Evolutionary conservation across 2,329 filamentous ascomycete genomes (phyloP).

Genomic region (Neophaeococcomyces mojaviensis): DNA sequence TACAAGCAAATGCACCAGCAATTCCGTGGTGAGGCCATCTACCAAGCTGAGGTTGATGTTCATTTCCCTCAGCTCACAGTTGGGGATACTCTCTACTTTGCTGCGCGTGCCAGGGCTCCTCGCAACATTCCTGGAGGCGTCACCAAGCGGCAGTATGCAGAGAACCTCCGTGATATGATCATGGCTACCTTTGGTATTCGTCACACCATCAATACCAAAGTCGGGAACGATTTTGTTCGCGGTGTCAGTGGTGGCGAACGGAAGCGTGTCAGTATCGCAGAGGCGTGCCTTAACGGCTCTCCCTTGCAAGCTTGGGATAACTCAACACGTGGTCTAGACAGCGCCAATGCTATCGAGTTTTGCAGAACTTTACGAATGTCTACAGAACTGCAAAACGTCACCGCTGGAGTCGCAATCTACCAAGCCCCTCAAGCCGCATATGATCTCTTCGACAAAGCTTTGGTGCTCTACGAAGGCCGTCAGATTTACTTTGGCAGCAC

Average conservation of each 20-base stretch:
- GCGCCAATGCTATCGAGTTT: constrained; percentile 53
- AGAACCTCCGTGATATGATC: constrained; percentile 38
- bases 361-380: constrained; percentile 45
- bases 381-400: constrained; percentile 42
- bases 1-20: constrained; percentile 64
- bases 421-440: constrained; percentile 46
- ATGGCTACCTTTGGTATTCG: constrained; percentile 41
- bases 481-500: constrained; percentile 70
- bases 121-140: constrained; percentile 29
- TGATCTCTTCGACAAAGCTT: constrained; percentile 65
- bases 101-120: constrained; percentile 47
- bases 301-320: constrained; percentile 42
- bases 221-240: constrained; percentile 50
- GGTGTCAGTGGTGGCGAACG: constrained; percentile 56
- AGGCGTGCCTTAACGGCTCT: constrained; percentile 40
- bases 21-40: constrained; percentile 75
- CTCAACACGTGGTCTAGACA: constrained; percentile 46
- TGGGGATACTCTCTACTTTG: constrained; percentile 50
- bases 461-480: constrained; percentile 67
- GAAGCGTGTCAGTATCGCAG: constrained; percentile 56
- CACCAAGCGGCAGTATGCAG: constrained; percentile 37
- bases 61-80: constrained; percentile 73
- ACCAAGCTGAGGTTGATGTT: constrained; percentile 75
- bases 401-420: constrained; percentile 53
- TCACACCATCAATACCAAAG: constrained; percentile 47